A percentile compares a stretch with the other conserved stretches of the same genome.
Evolutionary conservation across 495 filamentous ascomycete genomes (phyloP).

Genomic region (Neurospora sp.): DNA sequence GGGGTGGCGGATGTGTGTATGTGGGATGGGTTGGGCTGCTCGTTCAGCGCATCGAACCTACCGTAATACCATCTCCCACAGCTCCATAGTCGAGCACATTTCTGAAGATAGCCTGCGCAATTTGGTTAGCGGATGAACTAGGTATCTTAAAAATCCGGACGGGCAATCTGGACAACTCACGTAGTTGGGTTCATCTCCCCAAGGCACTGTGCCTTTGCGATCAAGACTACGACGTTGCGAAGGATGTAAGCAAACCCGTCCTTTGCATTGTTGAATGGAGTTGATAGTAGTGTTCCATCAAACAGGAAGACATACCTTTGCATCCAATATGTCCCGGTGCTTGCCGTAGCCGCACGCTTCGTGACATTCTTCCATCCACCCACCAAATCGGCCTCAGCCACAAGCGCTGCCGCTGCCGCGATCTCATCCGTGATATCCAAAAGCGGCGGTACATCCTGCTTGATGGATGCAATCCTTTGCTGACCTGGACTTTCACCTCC

Average conservation of each 20-base stretch:
- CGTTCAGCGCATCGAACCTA: not conserved
- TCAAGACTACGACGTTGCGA: slow-evolving; percentile 30
- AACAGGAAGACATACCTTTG: not conserved
- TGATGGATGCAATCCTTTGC: not conserved
- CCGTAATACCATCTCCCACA: slow-evolving; percentile 54
- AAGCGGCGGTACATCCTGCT: slow-evolving; percentile 7
- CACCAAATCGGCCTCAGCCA: slow-evolving; percentile 17
- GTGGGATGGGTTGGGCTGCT: not conserved
- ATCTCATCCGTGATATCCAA: slow-evolving; percentile 21
- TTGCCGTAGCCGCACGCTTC: not conserved
- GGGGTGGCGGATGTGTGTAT: not conserved
- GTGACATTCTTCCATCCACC: not conserved
- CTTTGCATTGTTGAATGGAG: too few relatives aligned
- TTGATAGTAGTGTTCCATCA: too few relatives aligned
- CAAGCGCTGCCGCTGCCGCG: slow-evolving; percentile 19
- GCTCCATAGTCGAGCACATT: slow-evolving; percentile 65
- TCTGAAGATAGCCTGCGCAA: slow-evolving; percentile 50
- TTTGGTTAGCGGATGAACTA: slow-evolving; percentile 14
- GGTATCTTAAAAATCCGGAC: not conserved
- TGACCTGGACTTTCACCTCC: not conserved
- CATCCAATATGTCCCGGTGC: not conserved
- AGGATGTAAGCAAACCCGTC: too few relatives aligned
- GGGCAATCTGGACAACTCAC: not conserved
- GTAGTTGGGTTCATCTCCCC: slow-evolving; percentile 43
- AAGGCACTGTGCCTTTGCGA: slow-evolving; percentile 57